Evolutionary conservation across 1,284 basidiomycete species (phyloP).

Genomic region (Cystobasidiaceae sp.): DNA sequence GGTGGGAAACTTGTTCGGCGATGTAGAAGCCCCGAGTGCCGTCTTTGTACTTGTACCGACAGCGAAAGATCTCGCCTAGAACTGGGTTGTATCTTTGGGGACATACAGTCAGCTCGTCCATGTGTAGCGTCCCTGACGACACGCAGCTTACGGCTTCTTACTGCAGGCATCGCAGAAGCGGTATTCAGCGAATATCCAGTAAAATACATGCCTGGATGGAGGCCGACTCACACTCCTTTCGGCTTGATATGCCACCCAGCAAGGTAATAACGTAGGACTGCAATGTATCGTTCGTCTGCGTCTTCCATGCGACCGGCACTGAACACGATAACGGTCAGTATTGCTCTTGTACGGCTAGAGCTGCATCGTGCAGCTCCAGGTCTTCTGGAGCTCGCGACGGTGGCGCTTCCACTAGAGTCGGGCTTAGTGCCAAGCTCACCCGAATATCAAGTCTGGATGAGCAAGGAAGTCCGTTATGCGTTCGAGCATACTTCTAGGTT

Average conservation of each 20-base stretch:
- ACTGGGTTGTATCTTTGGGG: slow-evolving; percentile 81
- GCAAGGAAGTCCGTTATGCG: slow-evolving; percentile 99
- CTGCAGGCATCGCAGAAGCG: slow-evolving; percentile 50
- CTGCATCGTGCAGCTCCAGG: too few species aligned
- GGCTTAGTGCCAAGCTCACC: slow-evolving; percentile 55
- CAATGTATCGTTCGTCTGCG: slow-evolving; percentile 84
- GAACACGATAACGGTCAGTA: slow-evolving; percentile 5
- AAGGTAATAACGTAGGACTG: slow-evolving; percentile 89
- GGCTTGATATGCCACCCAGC: slow-evolving; percentile 99
- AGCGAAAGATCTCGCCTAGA: slow-evolving; percentile 95
- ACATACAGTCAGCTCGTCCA: neutral
- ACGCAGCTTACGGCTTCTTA: slow-evolving; percentile 79
- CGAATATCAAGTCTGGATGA: slow-evolving; percentile 95
- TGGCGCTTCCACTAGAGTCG: neutral
- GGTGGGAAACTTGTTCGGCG: slow-evolving; percentile 84
- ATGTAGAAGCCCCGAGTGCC: slow-evolving; percentile 93
- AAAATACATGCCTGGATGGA: too few species aligned
- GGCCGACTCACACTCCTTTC: slow-evolving; percentile 59
- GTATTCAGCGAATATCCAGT: slow-evolving; percentile 12
- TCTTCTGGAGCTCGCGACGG: too few species aligned
- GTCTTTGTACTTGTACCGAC: slow-evolving; percentile 86
- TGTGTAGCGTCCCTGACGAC: neutral
- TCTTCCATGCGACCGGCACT: slow-evolving; percentile 59
- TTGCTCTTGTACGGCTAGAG: too few species aligned
- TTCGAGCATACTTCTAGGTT: slow-evolving; percentile 69